Evolutionary conservation across 257 asterid species (phyloP).

Genomic region (Primulina tabacum): DNA sequence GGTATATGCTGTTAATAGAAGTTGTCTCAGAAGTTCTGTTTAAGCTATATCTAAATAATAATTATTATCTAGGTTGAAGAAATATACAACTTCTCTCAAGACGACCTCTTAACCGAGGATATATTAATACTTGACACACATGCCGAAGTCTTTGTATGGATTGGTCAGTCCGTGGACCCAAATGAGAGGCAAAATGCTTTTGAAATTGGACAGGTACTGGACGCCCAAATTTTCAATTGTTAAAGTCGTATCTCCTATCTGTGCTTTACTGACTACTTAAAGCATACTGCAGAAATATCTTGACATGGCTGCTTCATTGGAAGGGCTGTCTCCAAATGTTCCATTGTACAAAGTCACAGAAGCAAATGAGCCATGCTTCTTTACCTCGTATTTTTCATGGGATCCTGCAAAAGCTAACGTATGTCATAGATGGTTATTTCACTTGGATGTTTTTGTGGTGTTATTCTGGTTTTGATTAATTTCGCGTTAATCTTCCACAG

Average conservation of each 20-base stretch:
- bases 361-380: slow-evolving; percentile 96
- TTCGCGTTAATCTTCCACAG: not conserved
- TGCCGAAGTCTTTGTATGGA: slow-evolving; percentile 86
- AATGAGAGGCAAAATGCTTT: slow-evolving; percentile 77
- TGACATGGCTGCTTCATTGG: slow-evolving; percentile 80
- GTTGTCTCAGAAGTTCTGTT: not conserved
- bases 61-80: slow-evolving; percentile 62
- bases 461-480: not conserved
- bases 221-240: slow-evolving; percentile 17
- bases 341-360: slow-evolving; percentile 84
- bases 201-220: slow-evolving; percentile 74
- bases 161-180: slow-evolving; percentile 78
- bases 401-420: slow-evolving; percentile 90
- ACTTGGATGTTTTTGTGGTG: not conserved
- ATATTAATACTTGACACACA: slow-evolving; percentile 81
- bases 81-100: slow-evolving; percentile 87
- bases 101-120: slow-evolving; percentile 92
- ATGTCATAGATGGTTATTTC: slow-evolving; percentile 30
- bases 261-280: slow-evolving; percentile 27
- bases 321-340: slow-evolving; percentile 68
- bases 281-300: slow-evolving; percentile 63
- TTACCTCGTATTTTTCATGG: slow-evolving; percentile 91
- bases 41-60: slow-evolving; percentile 11
- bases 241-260: slow-evolving; percentile 6
- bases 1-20: slow-evolving; percentile 42